These are phyloP conservation scores for Diaporthe ilicicola DNA, from an alignment of 2,329 filamentous ascomycete species.

Conservation along the genomic window DNA sequence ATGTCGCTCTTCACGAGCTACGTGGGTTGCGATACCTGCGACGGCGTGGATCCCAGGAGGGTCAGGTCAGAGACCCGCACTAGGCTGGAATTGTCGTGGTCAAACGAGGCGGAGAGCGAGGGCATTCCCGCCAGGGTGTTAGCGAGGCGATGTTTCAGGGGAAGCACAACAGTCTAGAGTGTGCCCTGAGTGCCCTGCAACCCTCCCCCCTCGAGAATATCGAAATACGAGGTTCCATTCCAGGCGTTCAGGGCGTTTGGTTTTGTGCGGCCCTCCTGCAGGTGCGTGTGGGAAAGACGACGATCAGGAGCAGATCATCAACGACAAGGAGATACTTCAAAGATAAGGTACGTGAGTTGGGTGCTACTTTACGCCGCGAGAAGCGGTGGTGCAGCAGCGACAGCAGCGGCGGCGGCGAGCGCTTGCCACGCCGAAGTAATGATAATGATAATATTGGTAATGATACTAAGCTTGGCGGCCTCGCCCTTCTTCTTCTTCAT, in stretches of 20 bases:
- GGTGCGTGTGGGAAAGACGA: neutral
- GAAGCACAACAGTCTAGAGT: neutral
- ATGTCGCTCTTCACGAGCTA: neutral
- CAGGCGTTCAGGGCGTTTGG: neutral
- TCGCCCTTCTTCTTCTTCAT: neutral
- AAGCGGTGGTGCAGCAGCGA: neutral
- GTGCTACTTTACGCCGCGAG: neutral
- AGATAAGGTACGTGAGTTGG: neutral
- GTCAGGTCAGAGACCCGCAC: neutral
- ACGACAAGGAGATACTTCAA: neutral
- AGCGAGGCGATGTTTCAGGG: constrained; percentile 28
- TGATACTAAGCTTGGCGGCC: no score
- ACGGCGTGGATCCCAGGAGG: constrained; percentile 17
- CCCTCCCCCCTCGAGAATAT: constrained; percentile 2
- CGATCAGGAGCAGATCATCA: constrained; percentile 21
- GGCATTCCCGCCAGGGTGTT: constrained; percentile 22
- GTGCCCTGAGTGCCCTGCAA: neutral
- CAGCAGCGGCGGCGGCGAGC: neutral
- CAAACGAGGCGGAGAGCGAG: constrained; percentile 23
- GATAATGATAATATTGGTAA: no score
- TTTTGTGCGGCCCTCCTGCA: constrained; percentile 1
- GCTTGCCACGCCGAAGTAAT: neutral
- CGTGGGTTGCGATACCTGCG: neutral
- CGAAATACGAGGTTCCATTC: constrained; percentile 22
- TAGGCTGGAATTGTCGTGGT: constrained; percentile 27